Base-by-base conservation (phyloP, 2,329 filamentous ascomycete species). In the Exutisphaerella laricina region DNA sequence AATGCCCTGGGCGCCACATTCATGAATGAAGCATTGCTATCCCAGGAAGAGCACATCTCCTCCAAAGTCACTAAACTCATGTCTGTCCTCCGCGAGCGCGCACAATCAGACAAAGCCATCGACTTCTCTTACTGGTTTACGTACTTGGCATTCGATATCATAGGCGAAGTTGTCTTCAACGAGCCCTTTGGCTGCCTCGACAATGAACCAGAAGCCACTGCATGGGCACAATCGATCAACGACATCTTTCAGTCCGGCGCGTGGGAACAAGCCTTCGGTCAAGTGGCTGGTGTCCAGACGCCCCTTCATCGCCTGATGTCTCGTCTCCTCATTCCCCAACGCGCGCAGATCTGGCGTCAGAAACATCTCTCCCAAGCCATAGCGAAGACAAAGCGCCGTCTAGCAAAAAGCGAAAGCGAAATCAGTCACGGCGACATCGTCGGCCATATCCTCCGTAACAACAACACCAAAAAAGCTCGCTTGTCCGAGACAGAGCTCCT, bases 261-360 rank as follows among this genome's bases (percentile, higher is more conserved):
- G 1, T 48, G 37, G 29, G 45, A 43, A 7, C 45, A 48, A n/a
- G 45, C 45, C 4, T 44, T 48, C 22, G 40, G 40, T 3, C 41
- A 34, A 23, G 35, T 42, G 3, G 43, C 33, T 8, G 43, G 43
- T 5, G 38, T 46, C 7, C 38, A 34, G 6, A 38, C 38, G 5
- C 42, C 17, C 33, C 28, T 46, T 2, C 38, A 37, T 6, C 9
- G 31, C 18, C 14, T 41, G 9, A 5, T 43, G 17, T 5, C 41
- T 5, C 25, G 29, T 14, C 17, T 20, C 10, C 41, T 37, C 17
- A 41, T 48, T 18, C 41, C 45, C 3, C 23, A 14, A 2, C 26
- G 36, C 16, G 37, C 32, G 2, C 20, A 31, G 5, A 30, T 40
- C 5, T 48, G 45, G 41, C 30, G 37, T 14, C 18, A 13, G 7